Conservation (phyloP, 2,329 filamentous ascomycete genomes). For the Cercospora janseana region DNA sequence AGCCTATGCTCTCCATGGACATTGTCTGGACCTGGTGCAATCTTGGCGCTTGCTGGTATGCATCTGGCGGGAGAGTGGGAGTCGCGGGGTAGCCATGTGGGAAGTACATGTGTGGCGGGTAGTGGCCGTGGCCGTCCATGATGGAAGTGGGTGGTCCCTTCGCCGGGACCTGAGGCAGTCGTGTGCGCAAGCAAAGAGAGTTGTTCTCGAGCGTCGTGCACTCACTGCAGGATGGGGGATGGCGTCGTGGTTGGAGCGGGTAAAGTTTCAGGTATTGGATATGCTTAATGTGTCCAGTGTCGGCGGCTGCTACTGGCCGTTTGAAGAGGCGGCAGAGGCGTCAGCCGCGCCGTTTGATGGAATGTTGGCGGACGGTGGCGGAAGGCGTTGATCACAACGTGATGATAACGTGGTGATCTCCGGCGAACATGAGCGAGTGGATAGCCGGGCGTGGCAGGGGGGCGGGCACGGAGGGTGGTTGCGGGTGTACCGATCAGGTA, state of each 20-base stretch:
- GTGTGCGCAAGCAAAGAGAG: constrained; percentile 3
- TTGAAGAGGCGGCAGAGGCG: constrained; percentile 27
- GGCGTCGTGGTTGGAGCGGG: constrained; percentile 22
- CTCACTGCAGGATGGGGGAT: constrained; percentile 21
- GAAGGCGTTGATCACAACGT: constrained; percentile 19
- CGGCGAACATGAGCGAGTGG: constrained; percentile 6
- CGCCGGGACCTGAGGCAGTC: not conserved
- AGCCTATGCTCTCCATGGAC: constrained; percentile 37
- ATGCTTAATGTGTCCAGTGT: constrained; percentile 27
- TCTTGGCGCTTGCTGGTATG: constrained; percentile 22
- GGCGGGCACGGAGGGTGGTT: too few species aligned
- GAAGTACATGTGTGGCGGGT: constrained; percentile 35
- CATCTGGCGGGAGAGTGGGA: constrained; percentile 29
- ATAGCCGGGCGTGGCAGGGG: too few species aligned
- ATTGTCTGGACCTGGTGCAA: constrained; percentile 36
- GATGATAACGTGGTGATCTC: constrained; percentile 18
- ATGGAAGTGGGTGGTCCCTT: constrained; percentile 13
- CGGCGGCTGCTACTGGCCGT: constrained; percentile 25
- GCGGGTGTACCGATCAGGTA: too few species aligned
- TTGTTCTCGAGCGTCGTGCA: not conserved
- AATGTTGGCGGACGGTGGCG: constrained; percentile 25
- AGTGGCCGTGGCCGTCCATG: constrained; percentile 33
- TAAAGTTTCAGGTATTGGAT: constrained; percentile 22
- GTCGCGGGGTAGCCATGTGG: constrained; percentile 33
- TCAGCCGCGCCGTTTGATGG: constrained; percentile 27